Evolutionary conservation across 2,329 filamentous ascomycete species (phyloP), one percentile per base, ranked within the genome.

Genomic region (Monosporascus sp.): DNA sequence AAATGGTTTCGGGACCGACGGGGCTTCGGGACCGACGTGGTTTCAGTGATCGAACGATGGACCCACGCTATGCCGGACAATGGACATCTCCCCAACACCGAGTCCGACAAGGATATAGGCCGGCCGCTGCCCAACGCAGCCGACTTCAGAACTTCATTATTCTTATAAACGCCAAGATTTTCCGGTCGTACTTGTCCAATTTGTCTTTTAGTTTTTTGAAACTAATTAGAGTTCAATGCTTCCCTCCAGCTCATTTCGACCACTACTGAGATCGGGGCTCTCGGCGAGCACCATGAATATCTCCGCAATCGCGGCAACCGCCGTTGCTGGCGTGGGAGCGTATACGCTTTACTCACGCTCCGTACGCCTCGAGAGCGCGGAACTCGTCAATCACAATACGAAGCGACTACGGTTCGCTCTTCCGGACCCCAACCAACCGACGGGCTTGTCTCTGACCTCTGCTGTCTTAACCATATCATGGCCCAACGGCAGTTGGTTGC

Each of bases 381-480:
- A 82, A 60, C 57, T 67, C 37, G 74, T 85, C 55, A 85, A 79
- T 60, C 80, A 82, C 65, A 79, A 85, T 62, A 82, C 80, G 11
- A 84, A 82, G 67, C 72, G 71, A 17, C 64, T 86, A 52, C 72
- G 79, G 3, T 86, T 86, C 56, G 76, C 76, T 54, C 68, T 85
- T 7, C 78, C 80, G 0, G 71, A 76, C 16, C 61, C 71, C 2
- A 68, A 74, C 37, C 70, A 73, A 1, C 60, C 74, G 9, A 80
- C 74, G 51, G 82, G 82, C 1, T 65, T 85, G 11, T 56, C 67
- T 0, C 62, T 82, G 14, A 78, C 78, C 0, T 81, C 77, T 14
- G 77, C 86, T 3, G 70, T 89, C 2, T 72, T 89, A 38, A 85
- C 84, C 1, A 65, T 82, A 40, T 78, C 84, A 2, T 81, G 80